Percentiles rank a stretch among this genome's conserved stretches.
Conservation (phyloP, 768 basidiomycete species). For the Daedaleopsis nitida region DNA sequence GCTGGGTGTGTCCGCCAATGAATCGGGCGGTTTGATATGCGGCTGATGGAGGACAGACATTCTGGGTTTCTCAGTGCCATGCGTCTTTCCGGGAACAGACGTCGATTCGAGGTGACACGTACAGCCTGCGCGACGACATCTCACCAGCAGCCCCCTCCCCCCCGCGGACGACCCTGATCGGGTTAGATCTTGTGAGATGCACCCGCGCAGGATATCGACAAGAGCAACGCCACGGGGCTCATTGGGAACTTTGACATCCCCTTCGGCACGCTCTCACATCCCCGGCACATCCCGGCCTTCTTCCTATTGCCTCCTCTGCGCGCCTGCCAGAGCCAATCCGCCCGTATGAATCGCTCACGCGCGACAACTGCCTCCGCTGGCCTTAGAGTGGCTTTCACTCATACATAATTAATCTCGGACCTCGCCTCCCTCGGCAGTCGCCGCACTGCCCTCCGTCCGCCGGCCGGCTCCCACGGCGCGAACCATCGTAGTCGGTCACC, state of each 20-base stretch:
- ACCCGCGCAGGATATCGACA: slow-evolving; percentile 1
- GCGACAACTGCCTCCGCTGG: slow-evolving; percentile 6
- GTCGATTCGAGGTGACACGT: slow-evolving; percentile 10
- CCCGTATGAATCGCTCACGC: slow-evolving; percentile 1
- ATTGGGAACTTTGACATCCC: slow-evolving; percentile 16
- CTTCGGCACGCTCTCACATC: slow-evolving; percentile 20
- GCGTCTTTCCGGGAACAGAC: slow-evolving; percentile 8
- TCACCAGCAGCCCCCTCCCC: slow-evolving; percentile 1
- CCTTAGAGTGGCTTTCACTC: not conserved
- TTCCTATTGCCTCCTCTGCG: slow-evolving; percentile 17
- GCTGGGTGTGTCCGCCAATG: slow-evolving; percentile 7
- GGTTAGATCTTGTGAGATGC: not conserved
- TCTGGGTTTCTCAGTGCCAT: slow-evolving; percentile 18
- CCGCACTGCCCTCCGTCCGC: not conserved
- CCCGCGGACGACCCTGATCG: slow-evolving; percentile 5
- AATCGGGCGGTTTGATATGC: slow-evolving; percentile 17
- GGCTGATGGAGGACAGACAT: not conserved
- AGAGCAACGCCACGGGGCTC: slow-evolving; percentile 14
- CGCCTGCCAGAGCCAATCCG: slow-evolving; percentile 3
- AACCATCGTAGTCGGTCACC: not conserved
- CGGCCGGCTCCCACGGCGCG: not conserved
- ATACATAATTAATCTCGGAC: not conserved
- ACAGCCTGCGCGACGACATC: slow-evolving; percentile 8
- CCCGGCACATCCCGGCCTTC: slow-evolving; percentile 1
- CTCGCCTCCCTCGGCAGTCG: not conserved